Evolutionary conservation across 2,329 filamentous ascomycete species (phyloP).

Genomic region (Triangularia setosa): DNA sequence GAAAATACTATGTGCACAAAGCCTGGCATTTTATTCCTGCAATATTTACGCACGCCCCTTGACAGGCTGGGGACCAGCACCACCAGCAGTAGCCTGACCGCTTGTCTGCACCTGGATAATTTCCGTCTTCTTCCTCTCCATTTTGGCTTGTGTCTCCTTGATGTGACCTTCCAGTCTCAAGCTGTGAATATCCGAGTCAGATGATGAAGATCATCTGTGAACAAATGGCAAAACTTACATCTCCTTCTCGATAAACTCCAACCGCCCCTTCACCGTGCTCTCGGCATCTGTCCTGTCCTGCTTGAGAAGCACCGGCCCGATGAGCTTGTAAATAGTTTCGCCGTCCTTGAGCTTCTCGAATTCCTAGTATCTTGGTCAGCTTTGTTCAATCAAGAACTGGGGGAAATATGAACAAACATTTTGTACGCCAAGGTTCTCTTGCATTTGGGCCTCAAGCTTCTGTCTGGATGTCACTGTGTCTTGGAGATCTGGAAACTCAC

Average conservation of each 20-base stretch:
- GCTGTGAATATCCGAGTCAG: slow-evolving; percentile 23
- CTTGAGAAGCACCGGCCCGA: slow-evolving; percentile 89
- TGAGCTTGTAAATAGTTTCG: slow-evolving; percentile 91
- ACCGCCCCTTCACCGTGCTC: slow-evolving; percentile 81
- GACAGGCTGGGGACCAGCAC: slow-evolving; percentile 28
- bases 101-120: slow-evolving; percentile 54
- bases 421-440: slow-evolving; percentile 87
- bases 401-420: slow-evolving; percentile 64
- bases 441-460: slow-evolving; percentile 88
- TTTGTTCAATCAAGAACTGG: background rate
- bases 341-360: slow-evolving; percentile 75
- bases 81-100: slow-evolving; percentile 41
- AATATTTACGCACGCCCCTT: slow-evolving; percentile 16
- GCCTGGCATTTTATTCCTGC: background rate
- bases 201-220: too few relatives aligned
- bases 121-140: slow-evolving; percentile 56
- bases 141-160: slow-evolving; percentile 51
- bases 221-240: slow-evolving; percentile 58
- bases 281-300: slow-evolving; percentile 89
- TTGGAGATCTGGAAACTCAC: slow-evolving; percentile 64
- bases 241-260: slow-evolving; percentile 91
- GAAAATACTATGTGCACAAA: background rate
- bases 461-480: slow-evolving; percentile 73
- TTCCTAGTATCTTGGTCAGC: slow-evolving; percentile 53
- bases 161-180: slow-evolving; percentile 47